These are phyloP conservation scores for Lophiotrema nucula DNA, from an alignment of 495 filamentous ascomycete species.

Conservation along the genomic window DNA sequence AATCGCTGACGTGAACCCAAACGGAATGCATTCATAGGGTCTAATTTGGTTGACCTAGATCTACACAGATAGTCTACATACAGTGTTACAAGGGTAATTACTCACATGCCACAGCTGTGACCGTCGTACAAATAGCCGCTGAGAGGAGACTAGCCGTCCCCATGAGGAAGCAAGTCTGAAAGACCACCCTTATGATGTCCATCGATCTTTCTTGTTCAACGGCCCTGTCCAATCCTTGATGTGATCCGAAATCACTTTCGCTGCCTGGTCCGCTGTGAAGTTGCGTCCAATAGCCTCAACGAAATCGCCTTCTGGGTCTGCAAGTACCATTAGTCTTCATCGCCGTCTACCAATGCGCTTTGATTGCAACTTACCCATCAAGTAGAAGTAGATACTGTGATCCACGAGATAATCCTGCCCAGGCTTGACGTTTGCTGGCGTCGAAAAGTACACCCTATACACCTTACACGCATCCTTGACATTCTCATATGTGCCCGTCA, in stretches of 20 bases:
- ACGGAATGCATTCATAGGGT: too few species aligned
- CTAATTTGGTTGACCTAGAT: too few species aligned
- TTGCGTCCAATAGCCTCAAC: conserved; percentile 95
- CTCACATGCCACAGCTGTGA: too few species aligned
- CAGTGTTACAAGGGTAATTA: too few species aligned
- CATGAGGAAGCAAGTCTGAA: too few species aligned
- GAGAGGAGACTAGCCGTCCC: too few species aligned
- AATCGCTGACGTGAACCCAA: too few species aligned
- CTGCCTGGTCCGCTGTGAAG: conserved; percentile 82
- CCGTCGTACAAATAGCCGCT: too few species aligned
- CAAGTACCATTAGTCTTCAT: conserved; percentile 21
- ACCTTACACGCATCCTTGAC: conserved; percentile 89
- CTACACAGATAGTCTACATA: too few species aligned
- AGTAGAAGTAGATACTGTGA: conserved; percentile 98
- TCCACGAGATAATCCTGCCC: conserved; percentile 97
- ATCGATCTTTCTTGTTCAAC: conserved; percentile 39
- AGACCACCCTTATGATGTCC: too few species aligned
- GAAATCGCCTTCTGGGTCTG: conserved; percentile 95
- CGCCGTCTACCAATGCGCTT: not conserved
- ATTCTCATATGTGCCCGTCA: conserved; percentile 91
- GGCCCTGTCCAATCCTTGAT: conserved; percentile 83
- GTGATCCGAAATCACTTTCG: conserved; percentile 80
- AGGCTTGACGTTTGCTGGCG: conserved; percentile 78
- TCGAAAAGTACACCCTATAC: conserved; percentile 96
- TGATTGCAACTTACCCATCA: conserved; percentile 68